phyloP scores from a whole-genome alignment of 2,329 filamentous ascomycete species.

The Pestalotiopsis sp. region DNA sequence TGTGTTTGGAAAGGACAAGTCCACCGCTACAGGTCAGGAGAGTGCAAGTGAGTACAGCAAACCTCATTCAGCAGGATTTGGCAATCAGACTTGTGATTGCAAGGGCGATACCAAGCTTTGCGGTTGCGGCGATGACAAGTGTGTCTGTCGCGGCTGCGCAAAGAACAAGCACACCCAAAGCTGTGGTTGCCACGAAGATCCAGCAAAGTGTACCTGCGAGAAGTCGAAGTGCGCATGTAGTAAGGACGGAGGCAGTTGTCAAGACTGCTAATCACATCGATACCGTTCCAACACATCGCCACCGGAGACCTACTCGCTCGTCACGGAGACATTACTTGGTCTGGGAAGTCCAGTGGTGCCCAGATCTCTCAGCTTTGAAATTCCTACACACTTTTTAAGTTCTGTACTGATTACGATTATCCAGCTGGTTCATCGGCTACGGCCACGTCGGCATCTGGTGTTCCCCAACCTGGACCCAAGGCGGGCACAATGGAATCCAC shows the following conservation, averaged over 20 bases:
- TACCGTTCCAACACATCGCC: neutral
- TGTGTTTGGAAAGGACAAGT: constrained; percentile 58
- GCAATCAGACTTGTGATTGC: constrained; percentile 15
- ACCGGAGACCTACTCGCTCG: neutral
- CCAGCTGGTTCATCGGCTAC: neutral
- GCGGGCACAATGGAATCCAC: constrained; percentile 28
- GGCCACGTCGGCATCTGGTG: constrained; percentile 15
- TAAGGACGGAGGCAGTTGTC: neutral
- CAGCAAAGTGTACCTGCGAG: neutral
- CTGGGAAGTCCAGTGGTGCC: neutral
- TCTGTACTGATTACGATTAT: neutral
- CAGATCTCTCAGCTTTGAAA: neutral
- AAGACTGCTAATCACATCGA: neutral
- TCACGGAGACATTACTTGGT: neutral
- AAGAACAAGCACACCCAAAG: neutral
- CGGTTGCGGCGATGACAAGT: constrained; percentile 3
- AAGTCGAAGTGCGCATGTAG: neutral
- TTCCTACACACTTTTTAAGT: neutral
- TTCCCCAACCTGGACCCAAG: constrained; percentile 26
- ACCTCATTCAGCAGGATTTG: neutral
- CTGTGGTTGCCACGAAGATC: neutral
- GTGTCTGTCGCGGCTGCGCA: neutral
- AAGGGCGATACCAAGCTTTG: neutral
- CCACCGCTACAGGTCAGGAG: constrained; percentile 21
- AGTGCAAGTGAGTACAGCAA: constrained; percentile 21